Base-by-base conservation (phyloP, 495 filamentous ascomycete species). In the Talaromyces nanjingensis region DNA sequence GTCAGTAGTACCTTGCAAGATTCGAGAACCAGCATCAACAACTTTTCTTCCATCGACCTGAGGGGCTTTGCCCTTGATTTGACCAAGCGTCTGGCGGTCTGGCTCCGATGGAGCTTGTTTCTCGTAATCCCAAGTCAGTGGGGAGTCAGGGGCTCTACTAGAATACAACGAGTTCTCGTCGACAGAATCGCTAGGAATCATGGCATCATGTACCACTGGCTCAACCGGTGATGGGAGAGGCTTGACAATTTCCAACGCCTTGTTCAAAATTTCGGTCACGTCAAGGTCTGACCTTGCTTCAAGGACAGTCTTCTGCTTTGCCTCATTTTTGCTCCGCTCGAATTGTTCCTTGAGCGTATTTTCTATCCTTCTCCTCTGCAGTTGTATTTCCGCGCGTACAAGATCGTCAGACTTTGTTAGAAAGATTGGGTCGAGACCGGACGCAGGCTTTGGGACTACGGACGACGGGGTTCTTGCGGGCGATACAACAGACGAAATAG, bases 131-230 rank as follows among this genome's bases (percentile, higher is more conserved):
- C 70, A 75, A 16, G 64, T 65, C 34, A 71, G 72, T 14, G 73
- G 77, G 49, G 82, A 83, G 63, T 81, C 79, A 70, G 82, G 80
- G 61, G 81, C 79, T 76, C 86, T 87, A 79, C 91, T 96, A 55
- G 92, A 96, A 77, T 97, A 96, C 74, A 94, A 93, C n/a, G 91
- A 92, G 67, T 94, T 92, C 69, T 93, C 88, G 75, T 96, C 92
- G 75, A 91, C 89, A 11, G 91, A 93, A 70, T 92, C 91, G 80
- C 82, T 88, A 65, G 83, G 77, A 65, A 83, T 80, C 73, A 81
- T 79, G 66, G 73, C 72, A 62, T 73, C 78, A 76, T 85, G 84
- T 63, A 65, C 70, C 66, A 78, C 76, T 81, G 79, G 78, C 70
- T 75, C 68, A 52, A 77, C 76, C 67, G 77, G 81, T 74, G 84